These are phyloP conservation scores for Lepidium sativum DNA, from an alignment of 345 rosid species.

Conservation along the genomic window DNA sequence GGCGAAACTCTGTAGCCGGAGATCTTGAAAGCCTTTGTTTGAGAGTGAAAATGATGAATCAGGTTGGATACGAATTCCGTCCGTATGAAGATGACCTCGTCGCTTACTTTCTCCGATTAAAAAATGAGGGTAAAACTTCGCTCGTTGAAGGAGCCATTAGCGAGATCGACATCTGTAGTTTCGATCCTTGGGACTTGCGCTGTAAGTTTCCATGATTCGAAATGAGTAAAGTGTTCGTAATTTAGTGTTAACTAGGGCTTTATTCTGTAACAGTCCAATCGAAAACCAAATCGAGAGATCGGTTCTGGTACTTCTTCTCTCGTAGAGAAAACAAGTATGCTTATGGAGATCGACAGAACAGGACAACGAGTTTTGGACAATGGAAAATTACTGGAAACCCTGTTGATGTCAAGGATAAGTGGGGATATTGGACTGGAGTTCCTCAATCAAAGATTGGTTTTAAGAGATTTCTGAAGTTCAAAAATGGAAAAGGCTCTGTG, in stretches of 20 bases:
- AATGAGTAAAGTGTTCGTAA: not conserved
- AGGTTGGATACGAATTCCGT: conserved; percentile 32
- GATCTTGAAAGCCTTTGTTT: not conserved
- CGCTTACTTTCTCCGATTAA: conserved; percentile 22
- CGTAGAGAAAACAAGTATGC: conserved; percentile 1
- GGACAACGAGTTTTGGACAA: conserved; percentile 26
- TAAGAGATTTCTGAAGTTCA: conserved; percentile 31
- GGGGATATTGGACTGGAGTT: not conserved
- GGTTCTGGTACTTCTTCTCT: conserved; percentile 28
- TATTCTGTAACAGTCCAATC: not conserved
- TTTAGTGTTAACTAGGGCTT: not conserved
- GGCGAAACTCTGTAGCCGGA: not conserved
- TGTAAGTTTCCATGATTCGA: not conserved
- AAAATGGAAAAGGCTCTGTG: not conserved
- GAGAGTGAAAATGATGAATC: not conserved
- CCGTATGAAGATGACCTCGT: conserved; percentile 44
- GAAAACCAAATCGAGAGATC: conserved; percentile 15
- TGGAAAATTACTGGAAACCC: conserved; percentile 36
- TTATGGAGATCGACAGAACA: conserved; percentile 8
- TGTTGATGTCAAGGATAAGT: not conserved
- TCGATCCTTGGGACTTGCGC: conserved; percentile 44
- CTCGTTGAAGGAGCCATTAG: conserved; percentile 6
- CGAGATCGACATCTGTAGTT: conserved; percentile 31
- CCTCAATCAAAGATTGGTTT: conserved; percentile 22
- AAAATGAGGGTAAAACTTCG: conserved; percentile 15